phyloP scores from a whole-genome alignment of 768 basidiomycete genomes.

The Lyophyllum decastes region DNA sequence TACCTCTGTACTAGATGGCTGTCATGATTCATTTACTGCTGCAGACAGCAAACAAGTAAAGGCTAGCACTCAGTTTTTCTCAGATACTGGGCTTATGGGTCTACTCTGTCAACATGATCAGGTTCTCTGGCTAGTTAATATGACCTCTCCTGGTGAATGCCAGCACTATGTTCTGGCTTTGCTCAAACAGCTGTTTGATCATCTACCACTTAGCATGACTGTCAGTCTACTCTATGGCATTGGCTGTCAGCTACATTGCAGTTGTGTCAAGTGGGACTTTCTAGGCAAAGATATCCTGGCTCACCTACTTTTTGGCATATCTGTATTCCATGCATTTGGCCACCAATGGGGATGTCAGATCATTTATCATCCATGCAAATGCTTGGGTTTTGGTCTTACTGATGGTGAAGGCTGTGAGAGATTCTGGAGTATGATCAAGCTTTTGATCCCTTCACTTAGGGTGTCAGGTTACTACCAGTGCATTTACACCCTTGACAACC shows the following conservation, averaged over 20 bases:
- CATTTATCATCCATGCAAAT: constrained; percentile 30
- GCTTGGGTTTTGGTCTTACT: constrained; percentile 1
- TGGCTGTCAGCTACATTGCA: not conserved
- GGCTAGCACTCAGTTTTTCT: constrained; percentile 27
- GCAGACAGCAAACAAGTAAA: constrained; percentile 27
- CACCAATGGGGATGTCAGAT: constrained; percentile 21
- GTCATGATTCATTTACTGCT: constrained; percentile 30
- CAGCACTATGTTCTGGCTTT: constrained; percentile 21
- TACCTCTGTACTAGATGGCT: constrained; percentile 30
- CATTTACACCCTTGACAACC: not conserved
- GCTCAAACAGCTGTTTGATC: constrained; percentile 29
- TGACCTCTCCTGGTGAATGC: constrained; percentile 33
- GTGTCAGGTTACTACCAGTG: not conserved
- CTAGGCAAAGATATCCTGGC: constrained; percentile 11
- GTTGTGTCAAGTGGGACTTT: constrained; percentile 9
- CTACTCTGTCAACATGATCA: constrained; percentile 37
- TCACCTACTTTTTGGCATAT: constrained; percentile 30
- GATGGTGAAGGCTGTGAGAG: constrained; percentile 37
- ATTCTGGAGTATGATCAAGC: constrained; percentile 25
- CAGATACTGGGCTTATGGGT: constrained; percentile 37
- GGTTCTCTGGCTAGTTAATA: constrained; percentile 36
- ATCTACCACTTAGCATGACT: constrained; percentile 24
- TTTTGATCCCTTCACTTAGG: not conserved
- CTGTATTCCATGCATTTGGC: constrained; percentile 37
- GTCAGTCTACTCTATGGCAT: not conserved